These are phyloP conservation scores for Dimargaris verticillata DNA, from an alignment of 192 early-diverging fungal species.

Conservation along the genomic window DNA sequence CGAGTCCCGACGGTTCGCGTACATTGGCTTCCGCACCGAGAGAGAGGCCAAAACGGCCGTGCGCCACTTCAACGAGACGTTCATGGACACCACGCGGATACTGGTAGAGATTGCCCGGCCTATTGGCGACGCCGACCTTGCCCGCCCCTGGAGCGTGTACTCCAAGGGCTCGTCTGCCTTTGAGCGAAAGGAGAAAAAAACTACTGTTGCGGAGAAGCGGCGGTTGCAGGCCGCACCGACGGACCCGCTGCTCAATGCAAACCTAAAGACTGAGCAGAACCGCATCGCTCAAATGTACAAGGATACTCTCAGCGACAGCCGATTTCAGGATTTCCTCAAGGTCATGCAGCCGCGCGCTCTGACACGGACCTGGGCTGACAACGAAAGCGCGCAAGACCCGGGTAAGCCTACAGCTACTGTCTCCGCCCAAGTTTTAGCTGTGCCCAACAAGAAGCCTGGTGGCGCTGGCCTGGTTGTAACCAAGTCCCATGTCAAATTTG, in stretches of 20 bases:
- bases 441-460: slow-evolving; percentile 38
- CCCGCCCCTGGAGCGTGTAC: slow-evolving; percentile 83
- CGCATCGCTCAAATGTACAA: slow-evolving; percentile 29
- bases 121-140: slow-evolving; percentile 63
- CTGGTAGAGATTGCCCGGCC: slow-evolving; percentile 75
- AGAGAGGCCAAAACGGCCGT: slow-evolving; percentile 69
- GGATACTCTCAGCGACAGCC: slow-evolving; percentile 50
- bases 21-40: slow-evolving; percentile 78
- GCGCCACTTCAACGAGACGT: slow-evolving; percentile 78
- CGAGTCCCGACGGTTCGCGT: slow-evolving; percentile 75
- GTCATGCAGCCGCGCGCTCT: slow-evolving; percentile 72
- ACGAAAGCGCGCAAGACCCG: slow-evolving; percentile 40
- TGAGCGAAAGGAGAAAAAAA: slow-evolving; percentile 20
- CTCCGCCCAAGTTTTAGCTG: slow-evolving; percentile 14
- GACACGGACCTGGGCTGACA: slow-evolving; percentile 80
- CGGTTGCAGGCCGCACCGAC: too few relatives aligned
- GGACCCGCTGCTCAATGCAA: too few relatives aligned
- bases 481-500: slow-evolving; percentile 40
- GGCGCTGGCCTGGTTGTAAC: slow-evolving; percentile 41
- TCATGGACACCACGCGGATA: slow-evolving; percentile 80
- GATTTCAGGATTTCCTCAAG: slow-evolving; percentile 76
- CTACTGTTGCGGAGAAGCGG: too few relatives aligned
- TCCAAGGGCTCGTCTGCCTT: slow-evolving; percentile 70
- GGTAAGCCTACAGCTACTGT: slow-evolving; percentile 17
- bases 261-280: slow-evolving; percentile 22